Evolutionary conservation across 2,329 filamentous ascomycete genomes (phyloP), one percentile per base, ranked within the genome.

Genomic region (Trichoderma sp.): DNA sequence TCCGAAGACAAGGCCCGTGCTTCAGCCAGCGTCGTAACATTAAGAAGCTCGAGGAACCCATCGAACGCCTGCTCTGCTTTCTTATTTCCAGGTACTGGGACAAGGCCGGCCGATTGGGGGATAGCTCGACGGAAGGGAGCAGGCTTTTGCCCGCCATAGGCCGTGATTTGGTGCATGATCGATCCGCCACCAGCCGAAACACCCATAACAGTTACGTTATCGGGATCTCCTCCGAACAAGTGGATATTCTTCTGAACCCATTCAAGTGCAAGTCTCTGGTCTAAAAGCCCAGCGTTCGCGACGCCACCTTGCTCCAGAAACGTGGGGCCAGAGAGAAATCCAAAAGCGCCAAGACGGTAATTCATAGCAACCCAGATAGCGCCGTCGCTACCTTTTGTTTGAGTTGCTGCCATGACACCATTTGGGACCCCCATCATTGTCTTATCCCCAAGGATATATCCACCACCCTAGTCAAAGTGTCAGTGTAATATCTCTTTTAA

Each of bases 121-220:
- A 75, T 73, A n/a, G 73, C 74, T 39, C 70, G 71, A 14, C 64
- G 68, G 62, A 74, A 75, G 6, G 72, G 71, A 5, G 57, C 71
- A 12, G 68, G 60, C 12, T 63, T 66, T 30, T 43, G 28, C 9
- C 71, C 74, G 21, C 73, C 71, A 24, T 56, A 71, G 12, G 73
- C 73, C 14, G 73, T 74, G 65, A 74, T 70, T 12, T 75, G 71
- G 34, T 74, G 73, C 71, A 72, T 60, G 28, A 75, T 30, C n/a
- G 67, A 73, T 28, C 71, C 74, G 18, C 65, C 73, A 24, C 74
- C 73, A n/a, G 74, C 73, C 9, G 71, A 73, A 8, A 73, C 56
- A 5, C 89, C 89, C 84, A 86, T 89, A 32, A 91, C 86, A 0
- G 88, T 91, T 4, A 91, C 88, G 72, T 87, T 88, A 1, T 80